Conservation (phyloP, 208 protist genomes). For the Acanthamoeba quina region DNA sequence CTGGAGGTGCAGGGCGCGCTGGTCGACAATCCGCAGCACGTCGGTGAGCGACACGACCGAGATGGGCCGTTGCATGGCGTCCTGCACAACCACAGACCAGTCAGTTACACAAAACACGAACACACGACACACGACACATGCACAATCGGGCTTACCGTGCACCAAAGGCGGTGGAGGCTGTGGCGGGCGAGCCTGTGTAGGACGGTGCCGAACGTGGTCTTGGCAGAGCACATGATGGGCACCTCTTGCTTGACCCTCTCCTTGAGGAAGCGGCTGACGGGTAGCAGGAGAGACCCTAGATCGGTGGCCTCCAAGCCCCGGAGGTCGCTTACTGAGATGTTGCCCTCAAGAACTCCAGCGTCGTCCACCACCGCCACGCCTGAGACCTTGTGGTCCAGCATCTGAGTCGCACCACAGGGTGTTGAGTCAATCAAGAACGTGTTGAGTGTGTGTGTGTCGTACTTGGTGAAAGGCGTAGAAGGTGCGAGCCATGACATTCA, state of each 20-base stretch:
- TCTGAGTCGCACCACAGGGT: neutral
- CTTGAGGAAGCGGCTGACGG: slow-evolving; percentile 23
- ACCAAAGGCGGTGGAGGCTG: slow-evolving; percentile 19
- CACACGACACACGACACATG: neutral
- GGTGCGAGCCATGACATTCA: neutral
- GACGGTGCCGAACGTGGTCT: neutral
- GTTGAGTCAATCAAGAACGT: no score
- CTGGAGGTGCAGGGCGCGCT: neutral
- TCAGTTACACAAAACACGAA: neutral
- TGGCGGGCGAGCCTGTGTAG: neutral
- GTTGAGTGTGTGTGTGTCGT: neutral
- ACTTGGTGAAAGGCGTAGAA: slow-evolving; percentile 39
- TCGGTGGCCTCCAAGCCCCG: slow-evolving; percentile 10
- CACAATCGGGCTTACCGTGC: neutral
- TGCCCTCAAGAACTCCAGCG: neutral
- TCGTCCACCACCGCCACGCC: slow-evolving; percentile 27
- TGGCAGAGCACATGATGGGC: neutral
- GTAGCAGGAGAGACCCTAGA: neutral
- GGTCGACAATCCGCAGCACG: neutral
- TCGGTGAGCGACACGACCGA: slow-evolving; percentile 23
- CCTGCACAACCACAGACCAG: neutral
- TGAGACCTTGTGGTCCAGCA: slow-evolving; percentile 37
- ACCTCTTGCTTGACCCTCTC: neutral
- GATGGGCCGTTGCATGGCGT: neutral
- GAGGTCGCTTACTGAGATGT: slow-evolving; percentile 33